Conservation (phyloP, 2,329 filamentous ascomycete species). For the Alternaria tenuissima region DNA sequence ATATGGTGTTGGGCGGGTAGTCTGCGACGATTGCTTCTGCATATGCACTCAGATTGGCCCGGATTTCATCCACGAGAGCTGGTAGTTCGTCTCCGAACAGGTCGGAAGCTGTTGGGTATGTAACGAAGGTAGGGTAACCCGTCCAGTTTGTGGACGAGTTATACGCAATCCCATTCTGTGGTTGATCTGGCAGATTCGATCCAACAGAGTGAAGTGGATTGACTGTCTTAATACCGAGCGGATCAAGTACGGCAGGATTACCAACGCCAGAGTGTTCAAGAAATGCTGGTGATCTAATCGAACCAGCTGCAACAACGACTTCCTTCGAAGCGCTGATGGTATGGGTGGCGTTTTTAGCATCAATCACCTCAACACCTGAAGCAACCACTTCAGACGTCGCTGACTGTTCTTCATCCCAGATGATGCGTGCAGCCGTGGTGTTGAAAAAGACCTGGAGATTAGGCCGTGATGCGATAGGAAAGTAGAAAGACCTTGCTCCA, state of each 20-base stretch:
- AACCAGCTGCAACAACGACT: conserved; percentile 49
- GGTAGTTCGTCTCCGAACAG: conserved; percentile 44
- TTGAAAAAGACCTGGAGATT: conserved; percentile 57
- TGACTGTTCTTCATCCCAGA: conserved; percentile 40
- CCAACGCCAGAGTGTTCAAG: conserved; percentile 51
- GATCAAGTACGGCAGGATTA: conserved; percentile 38
- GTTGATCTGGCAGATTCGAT: conserved; percentile 48
- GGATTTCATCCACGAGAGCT: conserved; percentile 31
- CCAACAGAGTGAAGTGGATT: conserved; percentile 40
- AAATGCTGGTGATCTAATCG: conserved; percentile 44
- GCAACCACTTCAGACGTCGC: conserved; percentile 21
- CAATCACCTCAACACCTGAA: conserved; percentile 35
- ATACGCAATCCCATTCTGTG: conserved; percentile 37
- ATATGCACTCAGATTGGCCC: conserved; percentile 39
- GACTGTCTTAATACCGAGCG: conserved; percentile 29
- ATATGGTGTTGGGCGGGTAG: conserved; percentile 26
- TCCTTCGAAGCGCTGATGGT: conserved; percentile 35
- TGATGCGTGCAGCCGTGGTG: conserved; percentile 52
- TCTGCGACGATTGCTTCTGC: conserved; percentile 35
- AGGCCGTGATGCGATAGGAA: conserved; percentile 48
- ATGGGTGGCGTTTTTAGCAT: conserved; percentile 25
- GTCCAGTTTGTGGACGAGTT: conserved; percentile 45
- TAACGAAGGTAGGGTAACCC: conserved; percentile 50
- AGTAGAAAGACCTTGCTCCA: conserved; percentile 60
- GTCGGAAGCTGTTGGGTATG: conserved; percentile 46